These are phyloP conservation scores for Hypericum androsaemum DNA, from an alignment of 345 rosid genomes.

Conservation along the genomic window DNA sequence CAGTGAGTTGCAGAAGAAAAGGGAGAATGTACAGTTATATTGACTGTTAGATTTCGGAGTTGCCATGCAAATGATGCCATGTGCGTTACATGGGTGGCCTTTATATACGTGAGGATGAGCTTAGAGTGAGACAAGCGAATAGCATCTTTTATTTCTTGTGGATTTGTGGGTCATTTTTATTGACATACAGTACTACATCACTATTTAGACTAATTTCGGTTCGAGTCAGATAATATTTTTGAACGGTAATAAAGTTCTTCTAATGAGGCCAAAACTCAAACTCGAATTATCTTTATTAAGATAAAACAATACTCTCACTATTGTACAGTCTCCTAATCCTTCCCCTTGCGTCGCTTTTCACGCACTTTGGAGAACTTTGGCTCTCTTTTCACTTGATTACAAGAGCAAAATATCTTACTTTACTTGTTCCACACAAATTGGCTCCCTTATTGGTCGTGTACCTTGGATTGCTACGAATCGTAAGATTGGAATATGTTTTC, in stretches of 20 bases:
- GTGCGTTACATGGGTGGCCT: constrained; percentile 23
- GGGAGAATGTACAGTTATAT: neutral
- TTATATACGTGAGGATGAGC: constrained; percentile 28
- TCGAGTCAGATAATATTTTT: no score
- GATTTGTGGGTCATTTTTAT: constrained; percentile 20
- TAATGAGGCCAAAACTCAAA: no score
- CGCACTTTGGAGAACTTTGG: constrained; percentile 10
- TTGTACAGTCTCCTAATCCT: neutral
- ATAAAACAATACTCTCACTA: no score
- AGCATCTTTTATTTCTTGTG: neutral
- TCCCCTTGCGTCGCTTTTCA: constrained; percentile 13
- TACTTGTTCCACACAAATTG: constrained; percentile 11
- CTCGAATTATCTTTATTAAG: no score
- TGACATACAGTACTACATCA: constrained; percentile 22
- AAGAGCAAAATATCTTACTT: constrained; percentile 9
- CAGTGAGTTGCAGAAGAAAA: neutral
- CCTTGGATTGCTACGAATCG: neutral
- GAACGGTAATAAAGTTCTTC: no score
- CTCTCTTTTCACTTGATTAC: constrained; percentile 8
- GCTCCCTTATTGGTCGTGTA: neutral
- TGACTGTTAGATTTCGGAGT: constrained; percentile 23
- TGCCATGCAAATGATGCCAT: constrained; percentile 25
- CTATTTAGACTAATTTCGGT: no score
- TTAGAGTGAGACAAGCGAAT: neutral
- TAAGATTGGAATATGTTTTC: neutral